phyloP scores from a whole-genome alignment of 306 rosid genomes.

The Rosa lucieae region DNA sequence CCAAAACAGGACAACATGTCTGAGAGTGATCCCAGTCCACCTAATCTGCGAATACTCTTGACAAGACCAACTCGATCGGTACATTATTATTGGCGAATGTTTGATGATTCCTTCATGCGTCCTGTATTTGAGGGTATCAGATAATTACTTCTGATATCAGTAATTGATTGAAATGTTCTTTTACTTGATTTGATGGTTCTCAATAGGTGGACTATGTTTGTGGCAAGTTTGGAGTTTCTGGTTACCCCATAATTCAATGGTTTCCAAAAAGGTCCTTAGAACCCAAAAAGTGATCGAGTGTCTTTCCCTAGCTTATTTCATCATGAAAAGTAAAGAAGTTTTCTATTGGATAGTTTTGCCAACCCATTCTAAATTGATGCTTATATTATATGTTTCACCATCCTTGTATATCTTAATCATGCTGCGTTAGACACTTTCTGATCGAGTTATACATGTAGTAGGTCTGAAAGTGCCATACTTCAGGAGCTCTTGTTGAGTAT shows the following conservation, averaged over 20 bases:
- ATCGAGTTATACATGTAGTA: slow-evolving; percentile 32
- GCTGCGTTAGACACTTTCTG: slow-evolving; percentile 2
- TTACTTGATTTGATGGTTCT: slow-evolving; percentile 9
- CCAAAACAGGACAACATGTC: slow-evolving; percentile 25
- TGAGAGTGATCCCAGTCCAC: slow-evolving; percentile 15
- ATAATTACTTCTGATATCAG: too few species aligned
- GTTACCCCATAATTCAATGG: slow-evolving; percentile 87
- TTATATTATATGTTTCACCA: neutral
- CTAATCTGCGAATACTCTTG: slow-evolving; percentile 25
- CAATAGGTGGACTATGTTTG: slow-evolving; percentile 77
- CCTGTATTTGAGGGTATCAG: slow-evolving; percentile 66
- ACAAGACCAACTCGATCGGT: slow-evolving; percentile 25
- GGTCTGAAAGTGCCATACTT: slow-evolving; percentile 75
- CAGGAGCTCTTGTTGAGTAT: slow-evolving; percentile 75
- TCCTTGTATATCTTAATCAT: too few species aligned
- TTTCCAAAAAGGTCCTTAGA: slow-evolving; percentile 80
- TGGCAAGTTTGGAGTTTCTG: slow-evolving; percentile 72
- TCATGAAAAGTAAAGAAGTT: neutral
- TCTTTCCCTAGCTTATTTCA: neutral
- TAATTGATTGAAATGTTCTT: neutral
- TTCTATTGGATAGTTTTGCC: neutral
- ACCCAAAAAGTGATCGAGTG: slow-evolving; percentile 74
- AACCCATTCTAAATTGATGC: neutral
- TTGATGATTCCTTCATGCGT: slow-evolving; percentile 57
- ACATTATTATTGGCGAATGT: slow-evolving; percentile 43